phyloP scores from a whole-genome alignment of 345 rosid species.

The Viola odorata region DNA sequence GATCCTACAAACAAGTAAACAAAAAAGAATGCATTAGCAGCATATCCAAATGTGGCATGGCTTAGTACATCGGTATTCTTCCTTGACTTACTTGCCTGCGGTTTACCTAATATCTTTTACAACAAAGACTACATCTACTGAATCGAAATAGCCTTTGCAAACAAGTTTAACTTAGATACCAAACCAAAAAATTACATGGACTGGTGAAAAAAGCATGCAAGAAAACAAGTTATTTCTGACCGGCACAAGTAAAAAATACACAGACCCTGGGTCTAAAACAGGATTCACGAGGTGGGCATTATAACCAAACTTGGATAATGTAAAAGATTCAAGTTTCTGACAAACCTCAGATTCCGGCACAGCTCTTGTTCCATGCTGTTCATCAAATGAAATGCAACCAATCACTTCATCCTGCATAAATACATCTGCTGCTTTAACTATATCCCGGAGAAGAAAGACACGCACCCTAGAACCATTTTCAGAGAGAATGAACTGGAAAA shows the following conservation, averaged over 20 bases:
- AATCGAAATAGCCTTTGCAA: no score
- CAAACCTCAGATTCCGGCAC: constrained; percentile 40
- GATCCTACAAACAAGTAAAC: constrained; percentile 32
- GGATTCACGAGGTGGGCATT: no score
- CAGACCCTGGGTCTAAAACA: no score
- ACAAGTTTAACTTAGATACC: no score
- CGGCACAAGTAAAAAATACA: no score
- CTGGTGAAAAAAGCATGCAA: no score
- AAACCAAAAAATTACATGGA: no score
- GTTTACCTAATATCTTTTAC: neutral
- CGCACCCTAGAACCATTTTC: constrained; percentile 79
- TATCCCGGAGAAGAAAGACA: constrained; percentile 71
- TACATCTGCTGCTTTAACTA: constrained; percentile 55
- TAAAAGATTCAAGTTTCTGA: neutral
- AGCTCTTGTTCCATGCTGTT: constrained; percentile 15
- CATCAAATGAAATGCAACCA: constrained; percentile 28
- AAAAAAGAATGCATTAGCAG: neutral
- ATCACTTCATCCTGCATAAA: constrained; percentile 45
- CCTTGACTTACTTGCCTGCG: no score
- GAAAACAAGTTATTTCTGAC: no score
- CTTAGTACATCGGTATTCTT: no score
- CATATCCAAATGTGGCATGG: constrained; percentile 1
- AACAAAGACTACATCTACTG: neutral
- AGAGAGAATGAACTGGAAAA: constrained; percentile 67
- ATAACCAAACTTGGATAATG: no score